A percentile compares a stretch with the other conserved stretches of the same genome.
phyloP scores from a whole-genome alignment of 2,329 filamentous ascomycete genomes.

The Bipolaris sorokiniana region DNA sequence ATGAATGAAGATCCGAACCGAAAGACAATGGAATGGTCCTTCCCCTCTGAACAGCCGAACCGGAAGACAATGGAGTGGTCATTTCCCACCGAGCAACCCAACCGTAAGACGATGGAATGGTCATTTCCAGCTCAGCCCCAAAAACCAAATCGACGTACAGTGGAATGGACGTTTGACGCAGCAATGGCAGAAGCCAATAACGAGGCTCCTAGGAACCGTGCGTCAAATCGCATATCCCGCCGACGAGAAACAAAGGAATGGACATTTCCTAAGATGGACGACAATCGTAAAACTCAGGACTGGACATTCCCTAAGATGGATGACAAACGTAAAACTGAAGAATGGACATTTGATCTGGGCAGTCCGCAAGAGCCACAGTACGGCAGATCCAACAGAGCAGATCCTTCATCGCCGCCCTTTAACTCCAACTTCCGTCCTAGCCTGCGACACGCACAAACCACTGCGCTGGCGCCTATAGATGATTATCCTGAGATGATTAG shows the following conservation, averaged over 20 bases:
- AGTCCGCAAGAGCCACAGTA: conserved; percentile 30
- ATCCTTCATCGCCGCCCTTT: conserved; percentile 37
- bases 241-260: conserved; percentile 45
- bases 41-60: conserved; percentile 48
- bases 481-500: conserved; percentile 46
- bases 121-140: conserved; percentile 52
- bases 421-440: conserved; percentile 48
- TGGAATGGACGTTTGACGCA: conserved; percentile 57
- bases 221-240: conserved; percentile 39
- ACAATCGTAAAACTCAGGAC: conserved; percentile 43
- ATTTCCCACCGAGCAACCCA: conserved; percentile 49
- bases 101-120: conserved; percentile 59
- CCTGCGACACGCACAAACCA: conserved; percentile 51
- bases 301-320: conserved; percentile 41
- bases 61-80: conserved; percentile 56
- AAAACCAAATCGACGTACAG: conserved; percentile 51
- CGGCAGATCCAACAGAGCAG: conserved; percentile 5
- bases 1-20: conserved; percentile 50
- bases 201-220: conserved; percentile 37
- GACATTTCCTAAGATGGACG: conserved; percentile 31
- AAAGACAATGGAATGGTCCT: conserved; percentile 63
- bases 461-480: conserved; percentile 48
- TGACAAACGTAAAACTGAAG: conserved; percentile 40
- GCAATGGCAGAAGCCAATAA: conserved; percentile 51
- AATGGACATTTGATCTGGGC: conserved; percentile 45